Evolutionary conservation across 2,329 filamentous ascomycete genomes (phyloP), one percentile per base, ranked within the genome.

Genomic region (Penicillium concentricum): DNA sequence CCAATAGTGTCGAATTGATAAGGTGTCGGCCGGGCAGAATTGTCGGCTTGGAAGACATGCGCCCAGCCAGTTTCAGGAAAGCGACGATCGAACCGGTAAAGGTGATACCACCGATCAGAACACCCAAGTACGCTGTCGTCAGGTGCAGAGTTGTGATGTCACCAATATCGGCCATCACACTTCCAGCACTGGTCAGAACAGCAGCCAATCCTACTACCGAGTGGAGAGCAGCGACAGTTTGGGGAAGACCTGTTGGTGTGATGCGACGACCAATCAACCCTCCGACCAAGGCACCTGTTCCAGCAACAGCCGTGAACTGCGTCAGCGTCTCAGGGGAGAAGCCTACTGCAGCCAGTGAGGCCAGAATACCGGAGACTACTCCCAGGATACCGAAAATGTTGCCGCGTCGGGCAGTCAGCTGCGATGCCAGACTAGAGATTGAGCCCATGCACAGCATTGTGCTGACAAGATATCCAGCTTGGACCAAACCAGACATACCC

Each of bases 1-100:
- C 87, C 0, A 96, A 78, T 41, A 96, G 80, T 1, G 87, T 82
- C 0, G 84, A 81, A 69, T 96, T 96, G 65, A 95, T 78, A 4
- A 87, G 62, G 67, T 96, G 91, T 0, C 89, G 82, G 1, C 90
- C 91, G 5, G 87, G 89, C 0, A 96, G 79, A 5, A 84, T 80
- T 8, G 87, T 83, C 0, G 92, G 91, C 51, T 84, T 86, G 0
- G 91, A 95, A 0, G 88, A 88, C 86, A 96, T 92, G 60, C 81
- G 86, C 3, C 90, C 91, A 0, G 89, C 87, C 2, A 96, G 84
- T 73, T 96, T 96, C 69, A 95, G 74, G 75, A 95, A 96, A 0
- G 92, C 92, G 0, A 96, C 90, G 49, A 96, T 87, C 2, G 90
- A 94, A 2, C 92, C 92, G 0, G 91, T 96, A 69, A 96, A 96